phyloP scores from a whole-genome alignment of 2,329 filamentous ascomycete species.

The Cladorrhinum sp. region DNA sequence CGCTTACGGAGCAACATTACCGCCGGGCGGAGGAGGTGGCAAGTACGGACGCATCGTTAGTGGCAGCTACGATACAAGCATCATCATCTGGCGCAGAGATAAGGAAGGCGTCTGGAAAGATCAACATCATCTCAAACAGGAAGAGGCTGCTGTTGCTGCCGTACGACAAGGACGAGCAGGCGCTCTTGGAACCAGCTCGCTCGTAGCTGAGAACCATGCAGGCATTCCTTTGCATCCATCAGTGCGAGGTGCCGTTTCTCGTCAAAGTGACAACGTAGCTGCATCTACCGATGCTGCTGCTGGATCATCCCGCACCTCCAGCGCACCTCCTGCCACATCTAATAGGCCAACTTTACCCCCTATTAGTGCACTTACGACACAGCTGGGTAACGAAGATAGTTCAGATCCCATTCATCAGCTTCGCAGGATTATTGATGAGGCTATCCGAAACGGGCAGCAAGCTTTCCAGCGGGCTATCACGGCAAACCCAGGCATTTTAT shows the following conservation, averaged over 20 bases:
- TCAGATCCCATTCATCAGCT: slow-evolving; percentile 39
- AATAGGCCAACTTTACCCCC: slow-evolving; percentile 17
- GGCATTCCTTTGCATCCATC: slow-evolving; percentile 22
- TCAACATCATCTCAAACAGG: slow-evolving; percentile 71
- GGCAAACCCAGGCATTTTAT: slow-evolving; percentile 48
- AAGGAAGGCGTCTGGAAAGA: slow-evolving; percentile 81
- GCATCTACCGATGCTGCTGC: slow-evolving; percentile 9
- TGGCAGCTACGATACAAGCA: slow-evolving; percentile 91
- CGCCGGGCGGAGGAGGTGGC: slow-evolving; percentile 85
- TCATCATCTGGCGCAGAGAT: slow-evolving; percentile 91
- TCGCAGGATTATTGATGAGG: slow-evolving; percentile 50
- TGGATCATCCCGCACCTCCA: slow-evolving; percentile 5
- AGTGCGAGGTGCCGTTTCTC: slow-evolving; percentile 11
- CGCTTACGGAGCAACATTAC: slow-evolving; percentile 79
- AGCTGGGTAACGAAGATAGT: slow-evolving; percentile 32
- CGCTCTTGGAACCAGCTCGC: neutral
- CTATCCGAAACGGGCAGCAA: slow-evolving; percentile 48
- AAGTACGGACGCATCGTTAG: slow-evolving; percentile 93
- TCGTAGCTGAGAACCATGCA: neutral
- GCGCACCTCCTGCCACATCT: slow-evolving; percentile 14
- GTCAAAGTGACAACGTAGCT: slow-evolving; percentile 7
- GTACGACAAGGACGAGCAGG: slow-evolving; percentile 25
- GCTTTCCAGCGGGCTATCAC: slow-evolving; percentile 46
- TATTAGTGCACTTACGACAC: slow-evolving; percentile 12
- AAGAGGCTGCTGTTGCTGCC: slow-evolving; percentile 61